Evolutionary conservation across 768 basidiomycete genomes (phyloP), one percentile per base, ranked within the genome.

Genomic region (Royoungia palumana): DNA sequence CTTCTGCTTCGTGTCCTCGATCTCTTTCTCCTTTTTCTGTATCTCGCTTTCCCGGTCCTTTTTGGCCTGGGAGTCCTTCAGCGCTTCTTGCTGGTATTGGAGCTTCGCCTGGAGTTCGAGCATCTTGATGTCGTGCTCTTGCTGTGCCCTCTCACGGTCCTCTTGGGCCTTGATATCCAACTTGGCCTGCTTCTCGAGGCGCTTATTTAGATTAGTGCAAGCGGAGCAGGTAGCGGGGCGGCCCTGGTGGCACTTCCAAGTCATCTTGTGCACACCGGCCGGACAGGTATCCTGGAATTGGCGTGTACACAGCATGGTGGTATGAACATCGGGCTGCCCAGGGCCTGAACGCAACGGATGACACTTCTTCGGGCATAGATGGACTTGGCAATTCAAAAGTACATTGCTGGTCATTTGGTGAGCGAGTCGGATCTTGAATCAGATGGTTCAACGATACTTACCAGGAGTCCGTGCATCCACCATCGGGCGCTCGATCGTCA

Each of bases 381-480:
- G 85, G 10, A 55, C 6, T 12, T 51, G 21, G 14, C 61, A 62
- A 2, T 27, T 49, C 41, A 64, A 41, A 2, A 58, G 39, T 8
- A 42, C 7, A 5, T 53, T 58, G 6, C 61, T 64, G 16, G 9
- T 11, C 21, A 38, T 1, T 8, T 9, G 5, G 17, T 49, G 16
- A 57, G 47, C 5, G 32, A 44, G 20, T 24, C 5, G n/a, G 17
- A 6, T 14, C 5, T 1, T 11, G 1, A 5, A 17, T 34, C 21
- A 20, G 3, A 28, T 16, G 5, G 30, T 9, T 27, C 20, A 42
- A 36, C 0, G 22, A n/a, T 13, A 59, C 72, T 41, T 63, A 85
- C 86, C 85, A 87, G 35, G 75, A 72, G 48, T 76, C 71, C 2
- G 56, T 66, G 48, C 85, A 87, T 2, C 85, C 85, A 5, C 85